Conservation (phyloP, 202 grass and related monocot genomes). For the Zoysia matrella region DNA sequence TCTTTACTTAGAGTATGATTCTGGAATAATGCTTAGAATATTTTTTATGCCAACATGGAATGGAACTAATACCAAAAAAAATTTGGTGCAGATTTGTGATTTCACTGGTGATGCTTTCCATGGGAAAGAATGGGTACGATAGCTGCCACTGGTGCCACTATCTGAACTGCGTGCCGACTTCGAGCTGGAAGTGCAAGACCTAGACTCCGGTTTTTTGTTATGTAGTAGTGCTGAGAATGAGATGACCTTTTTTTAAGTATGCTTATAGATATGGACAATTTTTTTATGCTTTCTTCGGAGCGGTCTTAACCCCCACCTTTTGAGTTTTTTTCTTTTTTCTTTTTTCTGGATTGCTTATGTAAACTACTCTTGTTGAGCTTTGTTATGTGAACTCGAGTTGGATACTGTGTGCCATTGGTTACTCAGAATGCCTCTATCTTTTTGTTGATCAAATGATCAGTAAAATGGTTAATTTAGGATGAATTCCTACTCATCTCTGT, state of each 20-base stretch:
- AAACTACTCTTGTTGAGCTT: conserved; percentile 17
- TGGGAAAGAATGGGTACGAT: conserved; percentile 87
- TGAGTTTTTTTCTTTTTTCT: conserved; percentile 25
- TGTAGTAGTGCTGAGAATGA: conserved; percentile 17
- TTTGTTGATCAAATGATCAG: neutral
- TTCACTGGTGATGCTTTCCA: conserved; percentile 88
- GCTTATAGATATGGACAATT: conserved; percentile 60
- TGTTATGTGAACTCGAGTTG: conserved; percentile 13
- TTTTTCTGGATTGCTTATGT: conserved; percentile 37
- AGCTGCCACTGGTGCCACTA: conserved; percentile 97
- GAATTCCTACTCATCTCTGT: too few relatives aligned
- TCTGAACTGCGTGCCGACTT: conserved; percentile 92
- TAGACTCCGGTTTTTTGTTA: conserved; percentile 37
- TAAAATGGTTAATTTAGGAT: too few relatives aligned
- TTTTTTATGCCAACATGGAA: neutral
- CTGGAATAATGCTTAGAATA: neutral
- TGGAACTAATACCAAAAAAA: neutral
- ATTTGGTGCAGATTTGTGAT: conserved; percentile 58
- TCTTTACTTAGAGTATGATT: neutral
- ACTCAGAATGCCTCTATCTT: neutral
- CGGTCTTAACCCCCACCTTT: too few relatives aligned
- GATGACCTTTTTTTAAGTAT: conserved; percentile 47
- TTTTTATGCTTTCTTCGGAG: conserved; percentile 43
- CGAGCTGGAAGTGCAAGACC: conserved; percentile 81
- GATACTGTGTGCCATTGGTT: neutral